Evolutionary conservation across 108 stramenopile genomes (phyloP).

Genomic region (Stephanodiscus triporus): DNA sequence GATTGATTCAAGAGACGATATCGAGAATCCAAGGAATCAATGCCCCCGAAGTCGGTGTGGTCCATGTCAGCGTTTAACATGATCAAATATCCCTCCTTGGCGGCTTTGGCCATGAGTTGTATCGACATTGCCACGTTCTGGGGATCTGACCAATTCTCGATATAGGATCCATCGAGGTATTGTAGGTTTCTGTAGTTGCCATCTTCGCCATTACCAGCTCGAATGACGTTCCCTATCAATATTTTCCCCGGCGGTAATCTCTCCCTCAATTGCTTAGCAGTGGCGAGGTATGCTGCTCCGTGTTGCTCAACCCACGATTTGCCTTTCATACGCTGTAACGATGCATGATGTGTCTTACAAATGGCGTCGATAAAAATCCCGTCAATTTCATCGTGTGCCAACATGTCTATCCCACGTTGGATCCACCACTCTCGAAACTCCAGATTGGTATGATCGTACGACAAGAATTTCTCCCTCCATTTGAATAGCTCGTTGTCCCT

Average conservation of each 20-base stretch:
- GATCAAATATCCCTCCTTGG: slow-evolving; percentile 22
- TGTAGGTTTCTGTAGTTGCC: background rate
- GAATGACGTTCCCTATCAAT: slow-evolving; percentile 42
- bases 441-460: slow-evolving; percentile 39
- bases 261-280: slow-evolving; percentile 29
- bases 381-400: slow-evolving; percentile 34
- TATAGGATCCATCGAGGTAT: slow-evolving; percentile 47
- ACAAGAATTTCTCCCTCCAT: slow-evolving; percentile 24
- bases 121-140: slow-evolving; percentile 19
- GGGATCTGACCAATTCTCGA: slow-evolving; percentile 36
- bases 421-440: slow-evolving; percentile 53
- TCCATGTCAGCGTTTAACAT: slow-evolving; percentile 35
- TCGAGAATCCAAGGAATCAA: slow-evolving; percentile 18
- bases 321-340: background rate
- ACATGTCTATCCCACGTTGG: slow-evolving; percentile 36
- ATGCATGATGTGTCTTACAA: slow-evolving; percentile 10
- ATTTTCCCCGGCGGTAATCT: slow-evolving; percentile 36
- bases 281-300: slow-evolving; percentile 27
- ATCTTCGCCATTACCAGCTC: slow-evolving; percentile 7
- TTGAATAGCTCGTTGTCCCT: slow-evolving; percentile 6
- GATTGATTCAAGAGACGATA: slow-evolving; percentile 23
- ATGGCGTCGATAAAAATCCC: slow-evolving; percentile 51
- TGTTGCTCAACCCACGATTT: slow-evolving; percentile 1
- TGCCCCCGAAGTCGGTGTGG: slow-evolving; percentile 10
- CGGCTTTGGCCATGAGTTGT: slow-evolving; percentile 32